Conservation (phyloP, 345 rosid genomes). For the Lepidium sativum region DNA sequence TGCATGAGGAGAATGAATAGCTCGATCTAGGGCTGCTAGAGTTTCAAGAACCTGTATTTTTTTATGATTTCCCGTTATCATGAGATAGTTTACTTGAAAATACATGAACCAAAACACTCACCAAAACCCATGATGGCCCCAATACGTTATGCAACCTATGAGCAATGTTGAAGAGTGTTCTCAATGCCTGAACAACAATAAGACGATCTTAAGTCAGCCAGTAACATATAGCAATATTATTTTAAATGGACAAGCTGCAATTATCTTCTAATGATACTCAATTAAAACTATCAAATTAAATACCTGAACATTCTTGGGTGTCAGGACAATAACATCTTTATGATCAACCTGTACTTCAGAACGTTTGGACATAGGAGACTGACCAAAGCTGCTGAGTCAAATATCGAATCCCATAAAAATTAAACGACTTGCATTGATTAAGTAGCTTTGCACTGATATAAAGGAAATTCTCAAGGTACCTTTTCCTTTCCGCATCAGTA, state of each 20-base stretch:
- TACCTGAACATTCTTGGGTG: conserved; percentile 98
- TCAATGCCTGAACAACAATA: conserved; percentile 55
- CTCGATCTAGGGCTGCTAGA: conserved; percentile 80
- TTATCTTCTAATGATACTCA: neutral
- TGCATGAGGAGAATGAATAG: conserved; percentile 95
- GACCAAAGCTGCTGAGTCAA: conserved; percentile 49
- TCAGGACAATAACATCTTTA: conserved; percentile 69
- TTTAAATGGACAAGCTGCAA: neutral
- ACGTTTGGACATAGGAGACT: conserved; percentile 82
- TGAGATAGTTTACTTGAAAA: conserved; percentile 11
- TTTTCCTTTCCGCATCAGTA: conserved; percentile 62
- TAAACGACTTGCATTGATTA: neutral
- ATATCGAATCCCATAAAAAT: conserved; percentile 21
- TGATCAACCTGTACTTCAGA: conserved; percentile 57
- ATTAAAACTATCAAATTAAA: conserved; percentile 5
- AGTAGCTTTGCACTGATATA: conserved; percentile 12
- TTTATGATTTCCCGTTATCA: conserved; percentile 14
- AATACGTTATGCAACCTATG: conserved; percentile 89
- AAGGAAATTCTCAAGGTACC: conserved; percentile 34
- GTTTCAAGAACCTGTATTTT: conserved; percentile 83
- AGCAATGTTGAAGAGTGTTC: conserved; percentile 95
- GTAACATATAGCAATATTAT: neutral
- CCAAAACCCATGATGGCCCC: conserved; percentile 99
- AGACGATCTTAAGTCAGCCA: conserved; percentile 6
- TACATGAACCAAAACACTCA: conserved; percentile 36